These are phyloP conservation scores for Aspergillus aculeatus DNA, from an alignment of 2,329 filamentous ascomycete genomes.

Conservation along the genomic window DNA sequence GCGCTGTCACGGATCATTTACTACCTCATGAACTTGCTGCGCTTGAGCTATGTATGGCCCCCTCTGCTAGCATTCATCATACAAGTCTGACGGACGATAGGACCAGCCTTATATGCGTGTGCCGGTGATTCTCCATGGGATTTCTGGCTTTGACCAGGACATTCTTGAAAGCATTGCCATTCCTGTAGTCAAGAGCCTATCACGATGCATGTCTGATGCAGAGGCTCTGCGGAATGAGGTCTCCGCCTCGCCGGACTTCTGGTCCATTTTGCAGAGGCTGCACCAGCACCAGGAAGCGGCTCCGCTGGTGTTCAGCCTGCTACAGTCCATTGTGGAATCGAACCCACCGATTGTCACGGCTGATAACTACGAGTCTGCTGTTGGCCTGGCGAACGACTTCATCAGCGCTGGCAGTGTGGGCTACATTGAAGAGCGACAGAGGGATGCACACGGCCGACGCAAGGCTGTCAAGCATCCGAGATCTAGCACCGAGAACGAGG, in stretches of 20 bases:
- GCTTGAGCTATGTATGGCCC: constrained; percentile 73
- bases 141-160: constrained; percentile 81
- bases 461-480: constrained; percentile 55
- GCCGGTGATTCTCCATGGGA: constrained; percentile 85
- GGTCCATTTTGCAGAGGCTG: constrained; percentile 80
- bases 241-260: constrained; percentile 95
- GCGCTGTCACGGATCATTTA: constrained; percentile 79
- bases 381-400: constrained; percentile 83
- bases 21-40: constrained; percentile 79
- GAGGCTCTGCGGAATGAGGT: constrained; percentile 83
- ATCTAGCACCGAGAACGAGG: constrained; percentile 63
- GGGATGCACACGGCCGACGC: constrained; percentile 55
- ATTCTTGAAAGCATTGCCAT: constrained; percentile 72
- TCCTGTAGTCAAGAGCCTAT: constrained; percentile 74
- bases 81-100: constrained; percentile 44
- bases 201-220: constrained; percentile 74
- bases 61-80: not conserved
- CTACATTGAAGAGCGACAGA: constrained; percentile 66
- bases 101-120: constrained; percentile 89
- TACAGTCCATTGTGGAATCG: constrained; percentile 71
- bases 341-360: constrained; percentile 82
- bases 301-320: constrained; percentile 78
- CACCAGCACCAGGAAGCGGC: constrained; percentile 69
- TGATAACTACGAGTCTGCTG: constrained; percentile 90
- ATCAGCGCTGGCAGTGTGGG: constrained; percentile 77